phyloP scores from a whole-genome alignment of 768 basidiomycete genomes.

The Cystobasidium tubakii region DNA sequence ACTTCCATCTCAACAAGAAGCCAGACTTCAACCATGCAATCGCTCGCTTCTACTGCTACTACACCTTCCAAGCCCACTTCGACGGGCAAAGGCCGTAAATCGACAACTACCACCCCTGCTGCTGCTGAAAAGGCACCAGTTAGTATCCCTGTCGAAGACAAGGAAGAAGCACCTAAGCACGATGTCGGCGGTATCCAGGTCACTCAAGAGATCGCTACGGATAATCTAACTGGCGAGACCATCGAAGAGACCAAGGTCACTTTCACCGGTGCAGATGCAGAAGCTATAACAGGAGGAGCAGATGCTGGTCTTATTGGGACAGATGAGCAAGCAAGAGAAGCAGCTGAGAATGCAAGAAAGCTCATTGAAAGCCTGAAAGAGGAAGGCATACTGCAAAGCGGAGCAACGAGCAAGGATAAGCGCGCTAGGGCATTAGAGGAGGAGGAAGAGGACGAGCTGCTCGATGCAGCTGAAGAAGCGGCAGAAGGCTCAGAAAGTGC shows the following conservation, averaged over 20 bases:
- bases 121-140: conserved; percentile 7
- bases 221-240: conserved; percentile 24
- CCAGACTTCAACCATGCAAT: background rate
- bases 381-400: conserved; percentile 28
- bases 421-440: background rate
- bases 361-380: conserved; percentile 43
- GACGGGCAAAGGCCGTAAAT: conserved; percentile 9
- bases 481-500: background rate
- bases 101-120: background rate
- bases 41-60: conserved; percentile 10
- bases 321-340: conserved; percentile 39
- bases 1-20: conserved; percentile 6
- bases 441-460: background rate
- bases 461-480: conserved; percentile 3
- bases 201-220: conserved; percentile 30
- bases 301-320: conserved; percentile 25
- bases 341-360: conserved; percentile 35
- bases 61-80: conserved; percentile 24
- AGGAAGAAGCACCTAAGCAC: background rate
- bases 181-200: conserved; percentile 27
- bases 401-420: background rate
- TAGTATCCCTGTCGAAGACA: background rate
- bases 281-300: background rate
- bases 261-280: conserved; percentile 37
- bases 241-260: conserved; percentile 43